Evolutionary conservation across 345 rosid species (phyloP).

Genomic region (Rhizophora mangle): DNA sequence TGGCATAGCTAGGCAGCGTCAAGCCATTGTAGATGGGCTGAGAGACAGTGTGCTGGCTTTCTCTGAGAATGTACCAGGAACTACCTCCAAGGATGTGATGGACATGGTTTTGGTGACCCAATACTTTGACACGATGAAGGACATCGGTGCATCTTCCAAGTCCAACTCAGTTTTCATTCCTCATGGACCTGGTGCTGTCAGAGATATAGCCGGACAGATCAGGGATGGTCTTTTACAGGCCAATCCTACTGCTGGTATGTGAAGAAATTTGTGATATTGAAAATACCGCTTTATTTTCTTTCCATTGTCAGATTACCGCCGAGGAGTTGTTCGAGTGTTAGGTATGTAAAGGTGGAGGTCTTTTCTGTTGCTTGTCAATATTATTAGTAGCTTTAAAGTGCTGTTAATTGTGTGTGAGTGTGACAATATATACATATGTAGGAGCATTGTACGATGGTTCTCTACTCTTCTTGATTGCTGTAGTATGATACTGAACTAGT

Average conservation of each 20-base stretch:
- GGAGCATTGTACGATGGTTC: neutral
- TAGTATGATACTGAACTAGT: neutral
- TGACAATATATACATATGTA: neutral
- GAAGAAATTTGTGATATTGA: neutral
- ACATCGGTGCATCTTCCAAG: slow-evolving; percentile 25
- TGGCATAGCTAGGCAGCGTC: slow-evolving; percentile 27
- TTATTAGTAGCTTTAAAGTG: neutral
- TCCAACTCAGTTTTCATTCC: slow-evolving; percentile 24
- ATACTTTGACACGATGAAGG: slow-evolving; percentile 26
- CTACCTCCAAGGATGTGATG: slow-evolving; percentile 23
- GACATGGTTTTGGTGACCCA: slow-evolving; percentile 25
- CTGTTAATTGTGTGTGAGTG: neutral
- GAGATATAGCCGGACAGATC: slow-evolving; percentile 16
- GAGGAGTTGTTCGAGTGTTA: neutral
- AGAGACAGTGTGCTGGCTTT: slow-evolving; percentile 26
- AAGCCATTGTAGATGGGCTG: slow-evolving; percentile 26
- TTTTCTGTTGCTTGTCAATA: neutral
- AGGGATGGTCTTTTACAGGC: slow-evolving; percentile 28
- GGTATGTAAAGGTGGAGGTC: neutral
- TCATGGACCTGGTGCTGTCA: slow-evolving; percentile 26
- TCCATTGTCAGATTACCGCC: neutral
- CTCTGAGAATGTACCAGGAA: slow-evolving; percentile 24
- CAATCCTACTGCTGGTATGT: neutral
- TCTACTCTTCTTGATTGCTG: neutral
- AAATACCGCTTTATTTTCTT: neutral